These are phyloP conservation scores for Taphrina confusa DNA, from an alignment of 1,139 yeast genomes.

Conservation along the genomic window DNA sequence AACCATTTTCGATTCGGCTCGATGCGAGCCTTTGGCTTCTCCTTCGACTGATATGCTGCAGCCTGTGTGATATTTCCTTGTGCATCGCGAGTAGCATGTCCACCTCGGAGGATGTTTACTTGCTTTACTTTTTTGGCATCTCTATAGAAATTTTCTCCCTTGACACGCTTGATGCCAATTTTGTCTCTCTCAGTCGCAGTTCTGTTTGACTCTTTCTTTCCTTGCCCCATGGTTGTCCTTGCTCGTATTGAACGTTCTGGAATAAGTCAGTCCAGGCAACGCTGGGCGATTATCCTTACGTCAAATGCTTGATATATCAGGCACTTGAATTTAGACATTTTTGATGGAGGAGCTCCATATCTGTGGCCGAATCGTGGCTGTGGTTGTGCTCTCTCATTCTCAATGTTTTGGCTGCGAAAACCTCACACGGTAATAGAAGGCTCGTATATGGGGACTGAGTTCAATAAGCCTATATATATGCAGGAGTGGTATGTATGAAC, in stretches of 20 bases:
- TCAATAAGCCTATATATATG: too few relatives aligned
- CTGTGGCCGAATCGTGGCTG: too few relatives aligned
- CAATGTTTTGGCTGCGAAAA: too few relatives aligned
- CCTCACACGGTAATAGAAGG: too few relatives aligned
- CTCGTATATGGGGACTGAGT: too few relatives aligned
- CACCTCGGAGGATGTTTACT: conserved; percentile 88
- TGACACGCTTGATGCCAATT: conserved; percentile 88
- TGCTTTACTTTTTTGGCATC: conserved; percentile 92
- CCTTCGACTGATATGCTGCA: conserved; percentile 84
- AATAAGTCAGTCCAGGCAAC: not conserved
- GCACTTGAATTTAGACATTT: conserved; percentile 1
- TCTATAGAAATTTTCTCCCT: conserved; percentile 91
- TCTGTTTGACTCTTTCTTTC: conserved; percentile 84
- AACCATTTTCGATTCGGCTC: conserved; percentile 98
- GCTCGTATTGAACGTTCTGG: not conserved
- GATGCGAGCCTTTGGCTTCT: conserved; percentile 86
- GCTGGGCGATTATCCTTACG: too few relatives aligned
- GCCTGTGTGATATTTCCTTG: conserved; percentile 84
- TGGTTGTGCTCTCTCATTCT: too few relatives aligned
- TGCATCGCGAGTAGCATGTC: conserved; percentile 82
- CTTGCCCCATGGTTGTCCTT: conserved; percentile 71
- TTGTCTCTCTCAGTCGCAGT: conserved; percentile 53
- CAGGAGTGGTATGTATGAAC: too few relatives aligned
- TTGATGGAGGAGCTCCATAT: conserved; percentile 6
- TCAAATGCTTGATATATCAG: not conserved